These are phyloP conservation scores for Sphagnum magellanicum DNA, from an alignment of 228 moss, liverwort and hornwort species.

Conservation along the genomic window DNA sequence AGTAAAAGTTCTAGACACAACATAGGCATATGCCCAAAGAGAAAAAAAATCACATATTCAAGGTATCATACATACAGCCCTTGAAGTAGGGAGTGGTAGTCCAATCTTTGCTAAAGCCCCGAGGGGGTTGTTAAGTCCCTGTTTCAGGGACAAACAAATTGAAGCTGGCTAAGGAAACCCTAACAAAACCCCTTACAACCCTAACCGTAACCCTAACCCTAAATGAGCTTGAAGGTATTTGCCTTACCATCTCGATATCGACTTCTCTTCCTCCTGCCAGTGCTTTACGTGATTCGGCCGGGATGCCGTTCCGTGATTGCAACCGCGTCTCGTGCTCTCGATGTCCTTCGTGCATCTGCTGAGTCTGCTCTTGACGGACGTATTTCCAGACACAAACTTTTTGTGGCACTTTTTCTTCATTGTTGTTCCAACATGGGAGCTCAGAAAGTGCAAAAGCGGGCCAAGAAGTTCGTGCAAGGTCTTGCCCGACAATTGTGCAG, in stretches of 20 bases:
- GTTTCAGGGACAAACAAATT: too few species aligned
- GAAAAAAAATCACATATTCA: too few species aligned
- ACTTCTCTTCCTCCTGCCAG: neutral
- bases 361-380: neutral
- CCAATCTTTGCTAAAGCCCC: too few species aligned
- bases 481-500: conserved; percentile 6
- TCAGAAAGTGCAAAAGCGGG: conserved; percentile 8
- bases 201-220: neutral
- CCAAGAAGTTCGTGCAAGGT: conserved; percentile 1
- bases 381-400: neutral
- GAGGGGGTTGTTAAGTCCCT: too few species aligned
- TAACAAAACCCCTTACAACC: neutral
- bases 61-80: too few species aligned
- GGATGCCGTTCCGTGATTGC: neutral
- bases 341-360: neutral
- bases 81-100: too few species aligned
- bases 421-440: conserved; percentile 14
- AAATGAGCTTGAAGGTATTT: neutral
- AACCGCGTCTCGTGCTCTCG: neutral
- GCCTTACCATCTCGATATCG: neutral
- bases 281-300: neutral
- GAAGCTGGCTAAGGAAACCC: too few species aligned
- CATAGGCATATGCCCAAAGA: too few species aligned
- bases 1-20: too few species aligned
- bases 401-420: neutral